Evolutionary conservation across 306 rosid species (phyloP).

Genomic region (Trifolium subterraneum): DNA sequence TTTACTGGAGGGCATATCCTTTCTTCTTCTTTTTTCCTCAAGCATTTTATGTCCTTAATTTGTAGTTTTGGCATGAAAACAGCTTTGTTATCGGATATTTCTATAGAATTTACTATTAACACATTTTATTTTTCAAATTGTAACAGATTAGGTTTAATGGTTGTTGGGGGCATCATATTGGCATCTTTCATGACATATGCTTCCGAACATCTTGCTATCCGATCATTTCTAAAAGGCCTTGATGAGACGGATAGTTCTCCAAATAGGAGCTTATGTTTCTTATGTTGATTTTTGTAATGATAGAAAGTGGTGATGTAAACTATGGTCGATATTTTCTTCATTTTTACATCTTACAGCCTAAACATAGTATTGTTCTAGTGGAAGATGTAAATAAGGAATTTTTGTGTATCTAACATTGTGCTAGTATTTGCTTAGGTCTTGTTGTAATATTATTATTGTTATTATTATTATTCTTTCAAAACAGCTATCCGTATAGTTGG

Average conservation of each 20-base stretch:
- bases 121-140: constrained; percentile 11
- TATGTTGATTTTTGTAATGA: constrained; percentile 56
- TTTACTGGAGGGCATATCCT: neutral
- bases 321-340: constrained; percentile 7
- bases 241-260: constrained; percentile 67
- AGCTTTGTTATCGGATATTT: neutral
- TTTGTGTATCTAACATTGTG: constrained; percentile 39
- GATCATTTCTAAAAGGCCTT: constrained; percentile 79
- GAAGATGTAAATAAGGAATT: constrained; percentile 43
- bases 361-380: constrained; percentile 24
- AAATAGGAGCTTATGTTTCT: constrained; percentile 58
- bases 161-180: constrained; percentile 77
- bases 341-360: constrained; percentile 39
- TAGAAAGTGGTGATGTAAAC: constrained; percentile 32
- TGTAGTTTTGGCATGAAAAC: constrained; percentile 29
- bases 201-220: constrained; percentile 83
- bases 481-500: neutral
- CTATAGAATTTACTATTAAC: neutral
- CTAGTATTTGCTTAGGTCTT: constrained; percentile 11
- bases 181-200: constrained; percentile 97
- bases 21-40: neutral
- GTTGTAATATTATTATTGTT: constrained; percentile 55
- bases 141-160: constrained; percentile 92
- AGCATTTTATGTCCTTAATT: constrained; percentile 14
- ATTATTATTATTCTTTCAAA: constrained; percentile 47